A percentile compares a stretch with the other conserved stretches of the same genome.
Evolutionary conservation across 2,329 filamentous ascomycete species (phyloP).

Genomic region (Lachnellula occidentalis): DNA sequence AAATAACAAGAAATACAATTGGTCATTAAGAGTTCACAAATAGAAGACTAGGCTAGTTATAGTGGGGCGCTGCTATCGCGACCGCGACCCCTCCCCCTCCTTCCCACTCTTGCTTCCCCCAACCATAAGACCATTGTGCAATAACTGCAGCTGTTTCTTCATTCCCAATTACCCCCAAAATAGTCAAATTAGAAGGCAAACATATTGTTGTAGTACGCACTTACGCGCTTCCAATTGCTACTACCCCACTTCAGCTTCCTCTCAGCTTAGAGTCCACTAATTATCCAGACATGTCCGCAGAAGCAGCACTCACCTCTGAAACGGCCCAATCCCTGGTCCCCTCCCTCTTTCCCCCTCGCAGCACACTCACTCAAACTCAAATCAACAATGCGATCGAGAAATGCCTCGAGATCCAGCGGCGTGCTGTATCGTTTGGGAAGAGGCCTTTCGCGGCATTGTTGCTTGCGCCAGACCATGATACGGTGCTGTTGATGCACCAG

Average conservation of each 20-base stretch:
- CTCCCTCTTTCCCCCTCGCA: conserved; percentile 34
- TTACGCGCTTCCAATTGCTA: background rate
- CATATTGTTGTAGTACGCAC: background rate
- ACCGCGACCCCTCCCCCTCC: conserved; percentile 1
- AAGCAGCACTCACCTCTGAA: conserved; percentile 24
- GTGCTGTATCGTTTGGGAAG: conserved; percentile 41
- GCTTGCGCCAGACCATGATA: conserved; percentile 44
- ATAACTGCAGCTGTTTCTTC: conserved; percentile 11
- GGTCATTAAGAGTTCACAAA: too few relatives aligned
- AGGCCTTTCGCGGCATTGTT: conserved; percentile 45
- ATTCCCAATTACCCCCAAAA: background rate
- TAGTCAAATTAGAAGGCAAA: background rate
- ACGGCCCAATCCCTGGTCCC: conserved; percentile 23
- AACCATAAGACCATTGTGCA: conserved; percentile 2
- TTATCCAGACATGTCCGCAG: conserved; percentile 17
- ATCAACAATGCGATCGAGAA: conserved; percentile 35
- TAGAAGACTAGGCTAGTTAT: too few relatives aligned
- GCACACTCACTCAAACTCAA: conserved; percentile 34
- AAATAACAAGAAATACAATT: too few relatives aligned
- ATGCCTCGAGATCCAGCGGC: conserved; percentile 39
- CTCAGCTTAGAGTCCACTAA: background rate
- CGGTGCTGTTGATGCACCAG: conserved; percentile 42
- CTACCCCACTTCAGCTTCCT: background rate
- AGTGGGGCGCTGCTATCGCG: conserved; percentile 4
- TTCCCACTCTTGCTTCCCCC: conserved; percentile 13